Evolutionary conservation across 2,329 filamentous ascomycete genomes (phyloP).

Genomic region (Sclerotinia nivalis): DNA sequence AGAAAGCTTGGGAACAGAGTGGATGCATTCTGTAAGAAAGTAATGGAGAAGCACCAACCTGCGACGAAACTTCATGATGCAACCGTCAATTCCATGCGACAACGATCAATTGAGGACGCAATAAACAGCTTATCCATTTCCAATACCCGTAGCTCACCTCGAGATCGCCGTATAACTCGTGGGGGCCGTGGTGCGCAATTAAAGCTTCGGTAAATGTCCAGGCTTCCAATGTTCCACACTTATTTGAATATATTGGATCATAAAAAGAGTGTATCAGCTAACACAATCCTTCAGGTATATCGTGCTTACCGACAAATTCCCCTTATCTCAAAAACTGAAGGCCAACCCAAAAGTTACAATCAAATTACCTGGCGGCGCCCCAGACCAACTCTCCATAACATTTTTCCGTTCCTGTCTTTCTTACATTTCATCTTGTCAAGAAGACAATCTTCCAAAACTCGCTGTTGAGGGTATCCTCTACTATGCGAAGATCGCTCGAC

Average conservation of each 20-base stretch:
- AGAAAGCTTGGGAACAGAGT: slow-evolving; percentile 33
- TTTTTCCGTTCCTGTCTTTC: slow-evolving; percentile 39
- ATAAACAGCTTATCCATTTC: background rate
- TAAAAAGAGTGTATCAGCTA: background rate
- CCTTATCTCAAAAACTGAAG: slow-evolving; percentile 28
- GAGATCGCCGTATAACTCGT: slow-evolving; percentile 39
- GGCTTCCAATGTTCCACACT: background rate
- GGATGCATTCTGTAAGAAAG: slow-evolving; percentile 31
- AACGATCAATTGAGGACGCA: slow-evolving; percentile 3
- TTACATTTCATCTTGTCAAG: slow-evolving; percentile 40
- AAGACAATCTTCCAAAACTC: slow-evolving; percentile 43
- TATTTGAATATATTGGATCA: background rate
- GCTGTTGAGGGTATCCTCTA: slow-evolving; percentile 43
- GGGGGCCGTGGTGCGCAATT: slow-evolving; percentile 39
- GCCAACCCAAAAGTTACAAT: slow-evolving; percentile 23
- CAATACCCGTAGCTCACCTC: slow-evolving; percentile 26
- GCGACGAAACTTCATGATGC: slow-evolving; percentile 45
- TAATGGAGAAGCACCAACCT: slow-evolving; percentile 43
- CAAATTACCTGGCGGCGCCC: slow-evolving; percentile 28
- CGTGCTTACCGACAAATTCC: slow-evolving; percentile 36
- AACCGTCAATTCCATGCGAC: slow-evolving; percentile 35
- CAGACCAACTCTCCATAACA: slow-evolving; percentile 19
- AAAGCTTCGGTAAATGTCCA: slow-evolving; percentile 31
- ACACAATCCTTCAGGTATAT: slow-evolving; percentile 27
- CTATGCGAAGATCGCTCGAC: slow-evolving; percentile 40